Evolutionary conservation across 257 asterid genomes (phyloP), one percentile per base, ranked within the genome.

Genomic region (Scutellaria baicalensis): DNA sequence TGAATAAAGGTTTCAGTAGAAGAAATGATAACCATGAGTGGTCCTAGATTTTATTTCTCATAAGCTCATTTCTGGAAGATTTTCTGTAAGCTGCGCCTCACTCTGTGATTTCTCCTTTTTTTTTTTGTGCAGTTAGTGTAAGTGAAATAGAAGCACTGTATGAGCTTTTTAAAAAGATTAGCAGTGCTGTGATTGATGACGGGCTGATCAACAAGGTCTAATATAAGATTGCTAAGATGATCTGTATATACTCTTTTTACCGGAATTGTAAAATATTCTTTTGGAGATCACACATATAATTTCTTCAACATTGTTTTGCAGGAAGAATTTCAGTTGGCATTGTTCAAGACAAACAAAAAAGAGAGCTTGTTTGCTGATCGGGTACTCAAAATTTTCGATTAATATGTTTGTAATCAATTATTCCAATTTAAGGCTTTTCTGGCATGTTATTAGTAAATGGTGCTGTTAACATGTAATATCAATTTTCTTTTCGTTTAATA

Each of bases 161-260:
- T 68, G 99, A 89, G 83, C 88, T 93, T 33, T 93, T 93, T 72
- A 93, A 91, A 92, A 93, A 89, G 95, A 93, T 93, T 44, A 93
- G 99, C 91, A 93, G 96, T 81, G 99, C 96, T 66, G 96, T 93
- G 78, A 91, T 87, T 77, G 99, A 93, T 80, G 99, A 93, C 70
- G 99, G 99, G 73, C 77, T 93, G 71, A 93, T 93, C 80, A 91
- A 93, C 84, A 93, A 93, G 99, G 99, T 93, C 64, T 52, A 47
- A 4, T 21, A 54, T 69, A 69, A 42, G 60, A 58, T 51, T 43
- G 51, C 42, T 13, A 20, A 64, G 39, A 42, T 69, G 33, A 62
- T 40, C 38, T 48, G 33, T 66, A 18, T 66, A 45, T 23, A 42
- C 50, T 68, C 27, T 50, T 39, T 43, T 36, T 64, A 13, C 33